Conservation (phyloP, 352 stramenopile genomes). For the Globisporangium iwayamae region DNA sequence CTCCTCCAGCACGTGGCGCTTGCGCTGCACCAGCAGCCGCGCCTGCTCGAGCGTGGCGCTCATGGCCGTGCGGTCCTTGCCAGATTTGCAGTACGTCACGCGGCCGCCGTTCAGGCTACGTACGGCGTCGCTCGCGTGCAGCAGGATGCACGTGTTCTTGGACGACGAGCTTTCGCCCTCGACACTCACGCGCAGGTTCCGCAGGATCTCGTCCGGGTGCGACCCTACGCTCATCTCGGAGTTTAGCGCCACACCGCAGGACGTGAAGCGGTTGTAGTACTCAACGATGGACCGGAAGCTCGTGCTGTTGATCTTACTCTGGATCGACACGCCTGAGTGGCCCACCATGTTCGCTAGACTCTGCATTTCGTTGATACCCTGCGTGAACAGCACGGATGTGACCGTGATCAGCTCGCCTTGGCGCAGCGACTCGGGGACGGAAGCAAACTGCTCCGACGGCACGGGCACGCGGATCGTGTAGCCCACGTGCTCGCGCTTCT, state of each 20-base stretch:
- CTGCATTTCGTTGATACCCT: constrained; percentile 94
- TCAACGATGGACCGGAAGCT: constrained; percentile 67
- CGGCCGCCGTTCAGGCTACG: constrained; percentile 90
- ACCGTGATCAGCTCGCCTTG: constrained; percentile 58
- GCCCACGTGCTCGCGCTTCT: constrained; percentile 54
- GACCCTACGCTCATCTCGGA: constrained; percentile 52
- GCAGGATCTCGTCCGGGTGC: constrained; percentile 64
- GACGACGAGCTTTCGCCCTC: constrained; percentile 70
- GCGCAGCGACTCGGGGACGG: constrained; percentile 50
- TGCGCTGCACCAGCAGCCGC: constrained; percentile 81
- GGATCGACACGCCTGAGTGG: constrained; percentile 74
- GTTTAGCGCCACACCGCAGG: constrained; percentile 28
- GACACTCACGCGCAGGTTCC: constrained; percentile 58
- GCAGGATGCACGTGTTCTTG: constrained; percentile 88
- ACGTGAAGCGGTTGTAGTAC: constrained; percentile 70
- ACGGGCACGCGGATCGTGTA: constrained; percentile 71
- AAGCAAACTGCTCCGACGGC: constrained; percentile 33
- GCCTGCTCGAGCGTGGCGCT: constrained; percentile 95
- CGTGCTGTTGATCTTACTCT: constrained; percentile 80
- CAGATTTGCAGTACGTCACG: constrained; percentile 97
- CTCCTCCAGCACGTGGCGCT: constrained; percentile 67
- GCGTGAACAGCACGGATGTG: constrained; percentile 81
- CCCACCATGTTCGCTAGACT: constrained; percentile 89
- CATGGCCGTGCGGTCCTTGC: constrained; percentile 98
- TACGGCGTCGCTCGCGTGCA: constrained; percentile 80